Percentiles rank a stretch among this genome's conserved stretches.
phyloP scores from a whole-genome alignment of 2,329 filamentous ascomycete species.

The Orbilia ellipsospora region DNA sequence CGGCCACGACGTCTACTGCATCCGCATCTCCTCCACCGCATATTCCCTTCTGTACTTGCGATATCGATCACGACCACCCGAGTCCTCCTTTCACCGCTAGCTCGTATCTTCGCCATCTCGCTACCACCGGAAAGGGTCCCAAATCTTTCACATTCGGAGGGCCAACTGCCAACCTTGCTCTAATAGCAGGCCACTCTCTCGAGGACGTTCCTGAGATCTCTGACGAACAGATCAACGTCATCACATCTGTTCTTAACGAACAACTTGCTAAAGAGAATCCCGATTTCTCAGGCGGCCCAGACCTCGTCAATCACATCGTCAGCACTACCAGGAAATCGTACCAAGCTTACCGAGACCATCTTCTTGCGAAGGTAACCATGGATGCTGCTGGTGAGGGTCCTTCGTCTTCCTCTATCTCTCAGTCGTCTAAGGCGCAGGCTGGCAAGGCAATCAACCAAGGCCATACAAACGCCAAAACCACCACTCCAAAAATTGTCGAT shows the following conservation, averaged over 20 bases:
- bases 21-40: neutral
- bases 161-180: neutral
- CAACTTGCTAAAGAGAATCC: neutral
- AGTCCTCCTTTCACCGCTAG: neutral
- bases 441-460: no score
- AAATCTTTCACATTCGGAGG: neutral
- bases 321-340: neutral
- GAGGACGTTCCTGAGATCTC: neutral
- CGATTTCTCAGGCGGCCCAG: neutral
- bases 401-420: no score
- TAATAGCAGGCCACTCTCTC: neutral
- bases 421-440: no score
- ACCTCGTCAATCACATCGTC: neutral
- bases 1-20: no score
- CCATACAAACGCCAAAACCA: no score
- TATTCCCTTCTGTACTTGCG: neutral
- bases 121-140: neutral
- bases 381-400: no score
- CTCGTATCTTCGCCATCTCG: neutral
- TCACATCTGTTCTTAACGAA: neutral
- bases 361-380: neutral
- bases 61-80: neutral
- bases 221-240: constrained; percentile 11
- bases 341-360: constrained; percentile 2
- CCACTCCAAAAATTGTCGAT: no score